phyloP scores from a whole-genome alignment of 495 filamentous ascomycete species.

The Xylaria nigripes region DNA sequence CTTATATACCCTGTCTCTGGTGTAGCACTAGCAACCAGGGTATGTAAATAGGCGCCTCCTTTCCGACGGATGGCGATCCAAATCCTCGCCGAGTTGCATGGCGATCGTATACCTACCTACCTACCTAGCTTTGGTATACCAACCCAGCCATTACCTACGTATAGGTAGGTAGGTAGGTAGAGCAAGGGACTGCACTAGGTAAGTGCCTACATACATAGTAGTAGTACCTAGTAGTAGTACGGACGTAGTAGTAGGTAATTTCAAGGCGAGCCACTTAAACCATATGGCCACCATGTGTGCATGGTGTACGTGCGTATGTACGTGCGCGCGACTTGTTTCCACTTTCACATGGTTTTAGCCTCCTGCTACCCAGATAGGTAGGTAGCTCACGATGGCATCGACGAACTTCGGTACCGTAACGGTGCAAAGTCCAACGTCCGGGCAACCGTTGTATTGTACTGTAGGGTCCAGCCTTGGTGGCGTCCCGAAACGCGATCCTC shows the following conservation, averaged over 20 bases:
- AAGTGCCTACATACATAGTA: too few species aligned
- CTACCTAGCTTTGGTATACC: not conserved
- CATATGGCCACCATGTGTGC: not conserved
- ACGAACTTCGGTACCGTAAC: slow-evolving; percentile 9
- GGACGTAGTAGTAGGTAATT: too few species aligned
- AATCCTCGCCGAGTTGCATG: not conserved
- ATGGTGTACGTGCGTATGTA: not conserved
- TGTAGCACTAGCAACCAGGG: too few species aligned
- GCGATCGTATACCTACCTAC: not conserved
- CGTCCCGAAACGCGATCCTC: not conserved
- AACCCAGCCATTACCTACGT: not conserved
- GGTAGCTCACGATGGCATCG: slow-evolving; percentile 8
- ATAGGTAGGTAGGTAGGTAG: too few species aligned
- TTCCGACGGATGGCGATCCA: not conserved
- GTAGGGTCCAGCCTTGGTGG: slow-evolving; percentile 1
- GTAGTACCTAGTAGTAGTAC: too few species aligned
- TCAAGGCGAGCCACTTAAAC: not conserved
- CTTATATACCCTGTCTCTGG: not conserved
- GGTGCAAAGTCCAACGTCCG: slow-evolving; percentile 1
- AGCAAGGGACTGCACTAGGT: too few species aligned
- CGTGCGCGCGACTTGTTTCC: not conserved
- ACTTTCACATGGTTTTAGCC: slow-evolving; percentile 2
- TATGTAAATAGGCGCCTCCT: not conserved
- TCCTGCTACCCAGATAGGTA: too few species aligned
- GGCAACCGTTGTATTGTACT: not conserved